A percentile compares a stretch with the other conserved stretches of the same genome.
These are phyloP conservation scores for Globisporangium uncinulatum DNA, from an alignment of 352 stramenopile genomes.

Conservation along the genomic window DNA sequence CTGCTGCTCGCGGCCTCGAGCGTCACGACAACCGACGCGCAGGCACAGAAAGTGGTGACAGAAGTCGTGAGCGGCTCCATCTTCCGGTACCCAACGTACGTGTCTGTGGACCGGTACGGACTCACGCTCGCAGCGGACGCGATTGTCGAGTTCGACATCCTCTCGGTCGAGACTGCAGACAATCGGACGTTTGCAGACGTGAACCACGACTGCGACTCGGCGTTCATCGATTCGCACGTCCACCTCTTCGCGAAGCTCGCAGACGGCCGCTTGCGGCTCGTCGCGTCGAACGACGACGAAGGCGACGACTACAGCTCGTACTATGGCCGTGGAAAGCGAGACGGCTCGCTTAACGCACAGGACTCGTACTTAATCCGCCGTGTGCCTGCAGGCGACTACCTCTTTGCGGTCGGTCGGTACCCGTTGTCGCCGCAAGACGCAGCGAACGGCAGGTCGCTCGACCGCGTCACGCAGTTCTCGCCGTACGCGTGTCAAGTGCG, in stretches of 20 bases:
- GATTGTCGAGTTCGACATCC: constrained; percentile 56
- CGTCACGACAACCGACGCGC: not conserved
- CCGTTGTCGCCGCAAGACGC: constrained; percentile 38
- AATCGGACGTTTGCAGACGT: constrained; percentile 50
- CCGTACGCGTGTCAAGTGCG: constrained; percentile 55
- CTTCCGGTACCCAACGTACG: constrained; percentile 34
- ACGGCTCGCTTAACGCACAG: constrained; percentile 41
- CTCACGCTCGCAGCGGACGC: constrained; percentile 33
- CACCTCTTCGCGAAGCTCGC: constrained; percentile 31
- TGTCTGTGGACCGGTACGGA: constrained; percentile 63
- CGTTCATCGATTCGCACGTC: constrained; percentile 64
- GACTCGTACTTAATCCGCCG: constrained; percentile 65
- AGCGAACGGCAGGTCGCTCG: constrained; percentile 23
- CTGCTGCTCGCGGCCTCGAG: not conserved
- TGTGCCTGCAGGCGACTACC: constrained; percentile 35
- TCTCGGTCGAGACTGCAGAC: constrained; percentile 55
- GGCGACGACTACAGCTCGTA: constrained; percentile 48
- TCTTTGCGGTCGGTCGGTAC: constrained; percentile 55
- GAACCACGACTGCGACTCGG: constrained; percentile 66
- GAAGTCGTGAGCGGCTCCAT: constrained; percentile 53
- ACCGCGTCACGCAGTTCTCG: constrained; percentile 36
- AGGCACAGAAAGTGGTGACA: constrained; percentile 19
- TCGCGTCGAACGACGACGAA: constrained; percentile 65
- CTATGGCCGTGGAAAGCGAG: constrained; percentile 25
- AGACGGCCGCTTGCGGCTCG: constrained; percentile 22